Evolutionary conservation across 495 filamentous ascomycete genomes (phyloP), one percentile per base, ranked within the genome.

Genomic region (Glonium stellatum): DNA sequence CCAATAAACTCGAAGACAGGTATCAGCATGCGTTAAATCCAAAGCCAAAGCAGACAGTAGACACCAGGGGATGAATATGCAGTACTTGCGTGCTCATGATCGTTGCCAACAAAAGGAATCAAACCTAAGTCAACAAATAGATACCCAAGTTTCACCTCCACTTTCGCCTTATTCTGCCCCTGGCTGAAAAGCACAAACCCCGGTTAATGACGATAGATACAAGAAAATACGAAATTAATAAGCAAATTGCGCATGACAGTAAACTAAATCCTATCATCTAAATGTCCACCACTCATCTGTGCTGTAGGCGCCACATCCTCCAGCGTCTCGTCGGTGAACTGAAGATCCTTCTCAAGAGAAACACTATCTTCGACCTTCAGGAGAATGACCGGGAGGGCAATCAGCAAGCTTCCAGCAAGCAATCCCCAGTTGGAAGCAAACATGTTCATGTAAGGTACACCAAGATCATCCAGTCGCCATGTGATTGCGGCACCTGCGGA

Each of bases 401-500:
- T 71, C 48, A 93, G 39, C 58, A 96, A 79, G 41, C 85, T 83
- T 22, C 79, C 85, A n/a, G 76, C 78, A 25, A 91, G 80, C 9
- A 95, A 75, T 66, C 77, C 87, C 86, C 87, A 92, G 77, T 85
- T 80, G 22, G 77, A 77, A 21, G 73, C 77, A 62, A 73, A 72
- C 54, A 70, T 53, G 65, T 71, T 72, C 74, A 85, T 82, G 71
- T 81, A 95, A 1, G 85, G 74, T 37, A 78, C 80, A 23, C 80
- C 75, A 15, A 79, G 58, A 19, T 81, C 82, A 61, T 96, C 91
- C 13, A 72, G 25, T 55, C 85, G 79, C 88, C 87, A 96, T 68
- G 87, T 88, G 50, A 92, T 81, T n/a, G 90, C 92, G 6, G 85
- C 84, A 61, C 90, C 92, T n/a, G 89, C 90, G 31, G 89, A 93